Evolutionary conservation across 2,329 filamentous ascomycete genomes (phyloP).

Genomic region (Colletotrichum cereale): DNA sequence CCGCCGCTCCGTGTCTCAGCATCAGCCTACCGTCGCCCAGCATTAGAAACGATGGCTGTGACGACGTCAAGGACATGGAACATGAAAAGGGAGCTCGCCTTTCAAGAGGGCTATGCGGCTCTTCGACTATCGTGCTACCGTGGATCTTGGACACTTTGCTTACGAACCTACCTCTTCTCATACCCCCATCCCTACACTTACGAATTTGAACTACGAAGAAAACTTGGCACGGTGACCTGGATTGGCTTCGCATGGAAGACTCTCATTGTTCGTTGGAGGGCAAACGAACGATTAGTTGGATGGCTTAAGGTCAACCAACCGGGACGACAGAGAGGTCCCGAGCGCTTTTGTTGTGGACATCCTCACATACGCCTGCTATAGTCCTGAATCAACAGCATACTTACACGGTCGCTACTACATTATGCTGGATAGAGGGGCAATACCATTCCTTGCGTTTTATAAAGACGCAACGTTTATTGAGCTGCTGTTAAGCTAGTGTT

Average conservation of each 20-base stretch:
- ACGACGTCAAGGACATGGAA: slow-evolving; percentile 40
- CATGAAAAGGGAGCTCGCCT: slow-evolving; percentile 29
- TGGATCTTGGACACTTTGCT: slow-evolving; percentile 33
- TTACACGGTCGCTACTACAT: slow-evolving; percentile 32
- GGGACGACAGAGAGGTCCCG: slow-evolving; percentile 18
- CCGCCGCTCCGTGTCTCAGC: slow-evolving; percentile 25
- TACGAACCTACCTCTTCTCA: slow-evolving; percentile 34
- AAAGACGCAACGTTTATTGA: background rate
- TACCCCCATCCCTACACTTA: slow-evolving; percentile 37
- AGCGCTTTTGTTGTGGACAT: slow-evolving; percentile 18
- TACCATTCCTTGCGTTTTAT: slow-evolving; percentile 19
- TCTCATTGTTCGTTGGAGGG: background rate
- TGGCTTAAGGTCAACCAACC: slow-evolving; percentile 17
- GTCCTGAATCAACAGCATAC: slow-evolving; percentile 37
- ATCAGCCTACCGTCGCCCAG: slow-evolving; percentile 40
- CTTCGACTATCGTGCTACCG: slow-evolving; percentile 19
- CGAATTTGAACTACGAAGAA: slow-evolving; percentile 32
- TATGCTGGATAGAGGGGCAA: slow-evolving; percentile 34
- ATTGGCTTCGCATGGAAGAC: slow-evolving; percentile 30
- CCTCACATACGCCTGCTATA: slow-evolving; percentile 32
- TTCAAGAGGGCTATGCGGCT: slow-evolving; percentile 5
- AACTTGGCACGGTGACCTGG: slow-evolving; percentile 33
- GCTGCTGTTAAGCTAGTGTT: background rate
- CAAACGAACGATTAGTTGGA: slow-evolving; percentile 18
- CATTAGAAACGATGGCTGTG: slow-evolving; percentile 52